Base-by-base conservation (phyloP, 2,329 filamentous ascomycete species). In the Exserohilum rostratum region DNA sequence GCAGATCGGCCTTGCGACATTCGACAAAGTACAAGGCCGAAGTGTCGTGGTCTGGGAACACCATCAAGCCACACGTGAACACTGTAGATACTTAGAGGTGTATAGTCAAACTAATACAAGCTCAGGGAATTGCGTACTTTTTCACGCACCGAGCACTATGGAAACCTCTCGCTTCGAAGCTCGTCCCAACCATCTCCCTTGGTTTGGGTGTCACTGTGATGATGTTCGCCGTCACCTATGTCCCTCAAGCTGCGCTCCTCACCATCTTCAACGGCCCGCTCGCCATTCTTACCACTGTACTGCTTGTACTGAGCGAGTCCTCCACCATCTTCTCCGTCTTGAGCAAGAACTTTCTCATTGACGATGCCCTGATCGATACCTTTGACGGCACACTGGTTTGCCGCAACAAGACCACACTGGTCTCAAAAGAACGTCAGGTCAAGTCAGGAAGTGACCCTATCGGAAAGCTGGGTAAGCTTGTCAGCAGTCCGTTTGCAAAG, bases 141-240 rank as follows among this genome's bases (percentile, higher is more conserved):
- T 64, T 81, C 64, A 76, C 80, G 10, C 83, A 88, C 72, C 81
- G 79, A 60, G 76, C 77, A 30, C 80, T 89, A 57, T 86, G 84
- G 82, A 78, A 79, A 38, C 87, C 87, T 0, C 78, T 89, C 42
- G 76, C 79, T 22, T 77, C 79, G n/a, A 83, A 83, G 47, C 77
- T 87, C 31, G 72, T 80, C 2, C 82, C 83, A 2, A 91, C 88
- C 25, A 64, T 96, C 46, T 82, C 83, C 1, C 83, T 96, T 2
- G 91, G 90, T 12, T 75, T 87, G 9, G 84, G 85, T 39, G 87
- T 97, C 40, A 87, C 93, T 1, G 80, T 81, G 10, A 81, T 85
- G 74, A 96, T 97, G 91, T 97, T 98, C 77, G 79, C 89, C 64
- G 87, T 97, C 71, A 90, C 92, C 44, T 97, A 96, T 73, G 71